Conservation (phyloP, 169 alveolate species). For the Cryptosporidium parvum region DNA sequence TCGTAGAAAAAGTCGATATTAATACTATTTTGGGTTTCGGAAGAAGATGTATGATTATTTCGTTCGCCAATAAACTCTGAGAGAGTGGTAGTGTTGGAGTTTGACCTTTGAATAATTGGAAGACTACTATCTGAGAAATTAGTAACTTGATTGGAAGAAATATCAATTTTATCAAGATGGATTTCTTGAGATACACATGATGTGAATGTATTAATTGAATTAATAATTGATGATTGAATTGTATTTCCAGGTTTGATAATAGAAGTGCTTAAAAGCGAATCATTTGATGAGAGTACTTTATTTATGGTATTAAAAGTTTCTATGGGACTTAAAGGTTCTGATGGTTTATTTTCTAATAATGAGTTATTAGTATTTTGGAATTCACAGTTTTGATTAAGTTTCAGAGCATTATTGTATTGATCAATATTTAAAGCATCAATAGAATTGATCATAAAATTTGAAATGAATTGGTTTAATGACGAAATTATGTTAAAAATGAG, state of each 20-base stretch:
- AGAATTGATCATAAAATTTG: constrained; percentile 25
- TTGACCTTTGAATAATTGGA: not conserved
- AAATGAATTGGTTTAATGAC: constrained; percentile 41
- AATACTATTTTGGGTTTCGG: not conserved
- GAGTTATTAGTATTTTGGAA: not conserved
- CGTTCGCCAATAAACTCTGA: constrained; percentile 34
- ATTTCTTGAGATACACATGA: constrained; percentile 62
- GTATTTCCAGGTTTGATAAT: constrained; percentile 22
- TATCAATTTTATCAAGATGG: constrained; percentile 35
- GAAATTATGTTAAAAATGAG: constrained; percentile 51
- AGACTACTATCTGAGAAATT: not conserved
- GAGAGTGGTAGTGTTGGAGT: constrained; percentile 41
- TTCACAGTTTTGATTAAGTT: not conserved
- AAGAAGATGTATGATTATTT: not conserved
- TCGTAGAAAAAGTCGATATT: constrained; percentile 54
- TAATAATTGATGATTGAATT: constrained; percentile 37
- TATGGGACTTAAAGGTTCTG: constrained; percentile 26
- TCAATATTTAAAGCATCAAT: constrained; percentile 46
- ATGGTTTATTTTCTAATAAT: not conserved
- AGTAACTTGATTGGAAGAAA: constrained; percentile 34
- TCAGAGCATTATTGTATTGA: not conserved
- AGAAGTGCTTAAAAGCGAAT: not conserved
- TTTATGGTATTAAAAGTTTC: constrained; percentile 34
- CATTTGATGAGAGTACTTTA: not conserved
- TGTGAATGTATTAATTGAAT: constrained; percentile 40